Evolutionary conservation across 176 grass and related monocot genomes (phyloP).

Genomic region (Phoenix roebelenii): DNA sequence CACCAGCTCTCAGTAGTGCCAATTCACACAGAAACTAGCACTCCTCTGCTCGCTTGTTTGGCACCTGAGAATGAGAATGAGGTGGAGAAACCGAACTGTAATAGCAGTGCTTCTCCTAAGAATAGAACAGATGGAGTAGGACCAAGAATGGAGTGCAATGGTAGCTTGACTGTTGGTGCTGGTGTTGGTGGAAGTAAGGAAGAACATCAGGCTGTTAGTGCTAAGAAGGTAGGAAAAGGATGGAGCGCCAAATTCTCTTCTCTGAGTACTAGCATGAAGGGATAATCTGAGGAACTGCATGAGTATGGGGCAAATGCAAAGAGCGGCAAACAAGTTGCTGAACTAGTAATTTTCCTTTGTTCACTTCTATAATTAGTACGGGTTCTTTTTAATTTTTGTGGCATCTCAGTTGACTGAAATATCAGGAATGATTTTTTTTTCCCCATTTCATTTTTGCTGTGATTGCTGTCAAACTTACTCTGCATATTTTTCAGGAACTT

Average conservation of each 20-base stretch:
- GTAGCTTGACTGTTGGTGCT: neutral
- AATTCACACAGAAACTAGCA: slow-evolving; percentile 15
- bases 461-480: too few relatives aligned
- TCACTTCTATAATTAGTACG: neutral
- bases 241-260: neutral
- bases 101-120: neutral
- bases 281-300: neutral
- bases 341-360: too few relatives aligned
- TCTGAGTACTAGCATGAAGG: neutral
- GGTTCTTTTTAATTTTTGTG: neutral
- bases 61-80: slow-evolving; percentile 15
- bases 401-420: too few relatives aligned
- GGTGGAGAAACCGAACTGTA: slow-evolving; percentile 10
- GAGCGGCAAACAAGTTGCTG: neutral
- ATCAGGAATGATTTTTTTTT: too few relatives aligned
- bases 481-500: too few relatives aligned
- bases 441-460: too few relatives aligned
- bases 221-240: neutral
- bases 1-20: slow-evolving; percentile 25
- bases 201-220: neutral
- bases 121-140: neutral
- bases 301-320: slow-evolving; percentile 7
- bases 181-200: neutral
- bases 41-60: slow-evolving; percentile 10
- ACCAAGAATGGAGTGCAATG: slow-evolving; percentile 2